Evolutionary conservation across 2,329 filamentous ascomycete genomes (phyloP).

Genomic region (Juglanconis oblonga): DNA sequence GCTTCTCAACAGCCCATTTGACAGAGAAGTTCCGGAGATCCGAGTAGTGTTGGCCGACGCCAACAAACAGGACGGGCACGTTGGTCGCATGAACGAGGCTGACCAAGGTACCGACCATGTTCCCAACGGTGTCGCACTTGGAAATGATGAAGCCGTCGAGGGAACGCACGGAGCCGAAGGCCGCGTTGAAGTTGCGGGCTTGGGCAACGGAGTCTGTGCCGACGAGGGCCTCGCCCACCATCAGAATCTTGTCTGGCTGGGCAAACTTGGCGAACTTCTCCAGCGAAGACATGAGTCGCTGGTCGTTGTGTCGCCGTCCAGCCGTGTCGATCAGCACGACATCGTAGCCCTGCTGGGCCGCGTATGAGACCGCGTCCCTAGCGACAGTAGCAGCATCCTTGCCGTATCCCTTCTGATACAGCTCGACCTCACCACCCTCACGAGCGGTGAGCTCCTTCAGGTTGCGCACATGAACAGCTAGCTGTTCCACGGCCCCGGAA

Average conservation of each 20-base stretch:
- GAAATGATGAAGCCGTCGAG: constrained; percentile 98
- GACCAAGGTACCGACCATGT: constrained; percentile 94
- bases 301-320: constrained; percentile 90
- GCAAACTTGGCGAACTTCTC: constrained; percentile 98
- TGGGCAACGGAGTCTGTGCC: constrained; percentile 95
- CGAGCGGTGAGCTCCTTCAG: constrained; percentile 82
- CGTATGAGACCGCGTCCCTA: constrained; percentile 85
- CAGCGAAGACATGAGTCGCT: constrained; percentile 90
- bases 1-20: constrained; percentile 66
- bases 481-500: constrained; percentile 93
- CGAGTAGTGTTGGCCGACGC: constrained; percentile 67
- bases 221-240: constrained; percentile 87
- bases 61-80: constrained; percentile 92
- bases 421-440: constrained; percentile 80
- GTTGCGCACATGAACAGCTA: constrained; percentile 92
- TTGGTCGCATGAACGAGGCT: constrained; percentile 97
- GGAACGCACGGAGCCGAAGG: constrained; percentile 76
- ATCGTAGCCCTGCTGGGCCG: constrained; percentile 72
- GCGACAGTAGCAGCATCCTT: constrained; percentile 96
- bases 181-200: constrained; percentile 91
- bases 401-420: constrained; percentile 97
- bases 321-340: constrained; percentile 97
- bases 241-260: constrained; percentile 95
- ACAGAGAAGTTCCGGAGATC: constrained; percentile 68
- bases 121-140: constrained; percentile 98